Evolutionary conservation across 2,329 filamentous ascomycete genomes (phyloP).

Genomic region (Phialocephala subalpina): DNA sequence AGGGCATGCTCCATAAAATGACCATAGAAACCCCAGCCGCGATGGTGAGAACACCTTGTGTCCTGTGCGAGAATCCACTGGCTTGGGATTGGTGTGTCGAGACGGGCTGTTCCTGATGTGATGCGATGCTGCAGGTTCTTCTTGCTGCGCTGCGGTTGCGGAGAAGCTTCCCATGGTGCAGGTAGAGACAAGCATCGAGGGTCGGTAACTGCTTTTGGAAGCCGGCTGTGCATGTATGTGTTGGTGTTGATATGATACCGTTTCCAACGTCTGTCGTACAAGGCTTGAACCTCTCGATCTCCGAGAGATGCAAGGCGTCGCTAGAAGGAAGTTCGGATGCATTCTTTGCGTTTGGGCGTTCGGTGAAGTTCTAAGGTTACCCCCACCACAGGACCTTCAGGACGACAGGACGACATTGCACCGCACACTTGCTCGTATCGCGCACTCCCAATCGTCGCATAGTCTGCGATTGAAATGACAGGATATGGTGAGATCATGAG

Average conservation of each 20-base stretch:
- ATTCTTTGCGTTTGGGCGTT: not conserved
- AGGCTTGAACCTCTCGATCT: not conserved
- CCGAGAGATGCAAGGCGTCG: not conserved
- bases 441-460: not conserved
- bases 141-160: too few relatives aligned
- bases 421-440: not conserved
- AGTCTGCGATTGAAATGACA: not conserved
- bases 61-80: conserved; percentile 1
- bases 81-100: not conserved
- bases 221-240: conserved; percentile 5
- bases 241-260: not conserved
- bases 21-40: conserved; percentile 1
- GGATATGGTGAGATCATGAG: not conserved
- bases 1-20: conserved; percentile 8
- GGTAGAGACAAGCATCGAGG: not conserved
- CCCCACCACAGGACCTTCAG: not conserved
- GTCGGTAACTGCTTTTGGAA: conserved; percentile 10
- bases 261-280: not conserved
- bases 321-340: not conserved
- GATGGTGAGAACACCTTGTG: conserved; percentile 4
- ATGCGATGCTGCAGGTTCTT: not conserved
- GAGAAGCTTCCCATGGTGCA: conserved; percentile 3
- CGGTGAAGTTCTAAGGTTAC: too few relatives aligned
- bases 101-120: not conserved
- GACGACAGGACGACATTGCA: not conserved